Base-by-base conservation (phyloP, 495 filamentous ascomycete genomes). In the Neurospora sp. region DNA sequence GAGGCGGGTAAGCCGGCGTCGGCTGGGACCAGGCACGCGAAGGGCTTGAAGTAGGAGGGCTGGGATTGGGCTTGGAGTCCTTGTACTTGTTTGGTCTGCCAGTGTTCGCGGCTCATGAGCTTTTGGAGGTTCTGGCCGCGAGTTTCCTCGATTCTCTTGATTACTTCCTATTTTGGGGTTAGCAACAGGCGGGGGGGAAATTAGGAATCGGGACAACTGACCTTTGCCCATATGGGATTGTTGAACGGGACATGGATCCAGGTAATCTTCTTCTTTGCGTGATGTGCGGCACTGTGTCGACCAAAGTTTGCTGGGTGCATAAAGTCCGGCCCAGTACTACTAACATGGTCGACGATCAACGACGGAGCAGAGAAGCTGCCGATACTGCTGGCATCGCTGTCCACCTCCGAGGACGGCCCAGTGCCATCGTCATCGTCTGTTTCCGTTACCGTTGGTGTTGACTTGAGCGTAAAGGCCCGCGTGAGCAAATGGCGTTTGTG, bases 231-330 rank as follows among this genome's bases (percentile, higher is more conserved):
- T 8, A 85, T 84, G 3, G 90, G 86, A 78, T 91, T 89, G 5
- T 87, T 92, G 73, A 87, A 92, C 0, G 89, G 89, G 38, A 91
- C 79, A 76, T 92, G 90, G 44, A 91, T 87, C 90, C 90, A 92
- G 71, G 88, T 84, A 42, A 91, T 85, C 76, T 89, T 86, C 14
- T 80, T 81, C 75, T 62, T 62, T 16, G 54, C 54, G 12, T 62
- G 54, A 62, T 62, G 54, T 14, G 27, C 54, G 54, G 54, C 54
- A 4, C 23, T 16, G 54, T 35, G 12, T 35, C 27, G 54, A 35
- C 54, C 54, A 62, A 62, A 62, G 27, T 35, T 31, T 31, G 7
- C 54, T 62, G 54, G 54, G 23, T 62, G 54, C 14, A 62, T 62
- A 31, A 62, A 35, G 27, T 62, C 54, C 54, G 27, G 23, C 6